phyloP scores from a whole-genome alignment of 805 yeast genomes.

The Blastobotrys americana region DNA sequence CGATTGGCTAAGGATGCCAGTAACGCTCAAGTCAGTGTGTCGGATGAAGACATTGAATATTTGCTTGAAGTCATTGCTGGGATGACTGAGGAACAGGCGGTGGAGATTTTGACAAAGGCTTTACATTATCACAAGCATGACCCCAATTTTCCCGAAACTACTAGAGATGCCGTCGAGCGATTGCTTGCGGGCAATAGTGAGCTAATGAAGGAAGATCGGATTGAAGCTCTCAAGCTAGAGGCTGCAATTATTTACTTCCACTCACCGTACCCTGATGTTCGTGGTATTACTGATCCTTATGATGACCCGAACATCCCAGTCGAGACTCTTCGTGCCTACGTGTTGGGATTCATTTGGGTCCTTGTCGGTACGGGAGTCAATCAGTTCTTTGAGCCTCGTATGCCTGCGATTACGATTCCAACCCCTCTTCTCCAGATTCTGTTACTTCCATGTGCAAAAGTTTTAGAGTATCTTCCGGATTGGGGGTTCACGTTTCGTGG shows the following conservation, averaged over 20 bases:
- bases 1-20: not conserved
- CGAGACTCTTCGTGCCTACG: conserved; percentile 42
- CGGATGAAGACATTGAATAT: conserved; percentile 13
- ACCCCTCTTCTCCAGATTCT: conserved; percentile 48
- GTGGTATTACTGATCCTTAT: conserved; percentile 47
- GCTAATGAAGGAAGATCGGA: conserved; percentile 11
- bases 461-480: conserved; percentile 17
- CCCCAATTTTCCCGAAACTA: conserved; percentile 38
- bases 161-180: conserved; percentile 30
- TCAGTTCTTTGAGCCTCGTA: conserved; percentile 43
- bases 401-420: conserved; percentile 43
- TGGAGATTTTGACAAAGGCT: conserved; percentile 36
- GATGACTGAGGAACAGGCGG: conserved; percentile 35
- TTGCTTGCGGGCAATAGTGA: conserved; percentile 12
- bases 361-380: conserved; percentile 20
- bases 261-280: conserved; percentile 61
- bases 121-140: conserved; percentile 41
- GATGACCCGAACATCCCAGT: conserved; percentile 41
- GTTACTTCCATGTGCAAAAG: conserved; percentile 48
- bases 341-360: conserved; percentile 30
- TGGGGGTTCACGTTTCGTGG: conserved; percentile 33
- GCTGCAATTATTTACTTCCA: conserved; percentile 33
- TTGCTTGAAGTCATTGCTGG: conserved; percentile 15
- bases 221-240: conserved; percentile 32
- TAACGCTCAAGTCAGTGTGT: not conserved